Evolutionary conservation across 495 filamentous ascomycete species (phyloP).

Genomic region (Penicillium cataractarum): DNA sequence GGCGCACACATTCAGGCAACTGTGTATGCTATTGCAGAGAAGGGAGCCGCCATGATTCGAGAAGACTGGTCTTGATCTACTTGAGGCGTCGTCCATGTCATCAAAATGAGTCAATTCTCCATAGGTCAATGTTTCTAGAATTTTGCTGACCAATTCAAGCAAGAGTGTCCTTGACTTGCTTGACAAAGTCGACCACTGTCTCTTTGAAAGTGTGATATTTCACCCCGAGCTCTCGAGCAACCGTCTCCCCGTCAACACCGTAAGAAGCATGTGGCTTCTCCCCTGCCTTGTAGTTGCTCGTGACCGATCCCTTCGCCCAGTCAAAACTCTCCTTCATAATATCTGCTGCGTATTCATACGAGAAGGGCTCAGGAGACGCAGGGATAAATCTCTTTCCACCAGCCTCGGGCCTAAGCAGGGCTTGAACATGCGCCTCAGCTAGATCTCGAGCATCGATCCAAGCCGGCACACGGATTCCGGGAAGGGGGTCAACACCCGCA

Average conservation of each 20-base stretch:
- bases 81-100: no score
- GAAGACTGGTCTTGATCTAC: constrained; percentile 43
- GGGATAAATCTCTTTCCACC: constrained; percentile 42
- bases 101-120: no score
- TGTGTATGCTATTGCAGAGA: constrained; percentile 58
- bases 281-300: constrained; percentile 32
- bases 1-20: constrained; percentile 57
- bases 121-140: no score
- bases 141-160: not conserved
- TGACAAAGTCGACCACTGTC: constrained; percentile 34
- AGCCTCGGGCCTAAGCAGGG: constrained; percentile 33
- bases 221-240: constrained; percentile 42
- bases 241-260: constrained; percentile 46
- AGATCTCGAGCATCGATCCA: constrained; percentile 53
- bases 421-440: constrained; percentile 46
- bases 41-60: constrained; percentile 51
- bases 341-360: constrained; percentile 41
- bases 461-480: constrained; percentile 35
- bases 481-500: constrained; percentile 31
- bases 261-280: constrained; percentile 31
- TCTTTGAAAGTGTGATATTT: constrained; percentile 42
- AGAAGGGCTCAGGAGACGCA: constrained; percentile 40
- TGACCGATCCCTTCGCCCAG: constrained; percentile 30
- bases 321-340: constrained; percentile 39
- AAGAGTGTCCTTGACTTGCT: constrained; percentile 45